phyloP scores from a whole-genome alignment of 2,329 filamentous ascomycete species.

The Aspergillaceae sp. region DNA sequence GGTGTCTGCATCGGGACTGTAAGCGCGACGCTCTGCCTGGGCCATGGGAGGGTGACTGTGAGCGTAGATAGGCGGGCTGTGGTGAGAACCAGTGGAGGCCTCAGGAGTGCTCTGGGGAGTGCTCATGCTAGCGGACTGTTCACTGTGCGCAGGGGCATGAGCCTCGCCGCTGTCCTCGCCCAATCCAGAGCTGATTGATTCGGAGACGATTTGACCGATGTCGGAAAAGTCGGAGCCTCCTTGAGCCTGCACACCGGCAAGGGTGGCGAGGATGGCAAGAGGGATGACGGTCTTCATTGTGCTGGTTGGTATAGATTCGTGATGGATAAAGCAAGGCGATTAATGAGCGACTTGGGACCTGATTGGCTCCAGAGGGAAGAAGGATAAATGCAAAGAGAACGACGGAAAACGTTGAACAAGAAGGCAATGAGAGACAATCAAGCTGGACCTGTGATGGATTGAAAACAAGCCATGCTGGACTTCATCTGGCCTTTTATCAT shows the following conservation, averaged over 20 bases:
- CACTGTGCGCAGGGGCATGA: background rate
- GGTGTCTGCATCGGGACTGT: background rate
- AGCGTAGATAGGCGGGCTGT: too few relatives aligned
- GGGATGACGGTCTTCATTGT: conserved; percentile 32
- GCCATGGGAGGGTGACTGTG: background rate
- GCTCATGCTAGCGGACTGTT: too few relatives aligned
- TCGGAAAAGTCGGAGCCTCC: background rate
- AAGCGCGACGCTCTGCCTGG: background rate
- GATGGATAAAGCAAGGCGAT: background rate
- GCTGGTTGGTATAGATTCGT: conserved; percentile 1
- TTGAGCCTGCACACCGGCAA: conserved; percentile 17
- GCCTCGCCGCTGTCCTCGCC: background rate
- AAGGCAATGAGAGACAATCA: background rate
- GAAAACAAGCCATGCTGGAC: background rate
- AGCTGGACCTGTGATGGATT: background rate
- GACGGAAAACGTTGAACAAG: background rate
- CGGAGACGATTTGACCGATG: conserved; percentile 2
- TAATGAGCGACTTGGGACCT: background rate
- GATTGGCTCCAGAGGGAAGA: background rate
- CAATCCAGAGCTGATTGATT: background rate
- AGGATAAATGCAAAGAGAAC: background rate
- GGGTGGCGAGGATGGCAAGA: conserved; percentile 26
- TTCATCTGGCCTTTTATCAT: background rate
- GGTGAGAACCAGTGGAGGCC: too few relatives aligned
- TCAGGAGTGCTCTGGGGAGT: too few relatives aligned